Conservation (phyloP, 164 flowering plant species). For the Aristolochia fimbriata region DNA sequence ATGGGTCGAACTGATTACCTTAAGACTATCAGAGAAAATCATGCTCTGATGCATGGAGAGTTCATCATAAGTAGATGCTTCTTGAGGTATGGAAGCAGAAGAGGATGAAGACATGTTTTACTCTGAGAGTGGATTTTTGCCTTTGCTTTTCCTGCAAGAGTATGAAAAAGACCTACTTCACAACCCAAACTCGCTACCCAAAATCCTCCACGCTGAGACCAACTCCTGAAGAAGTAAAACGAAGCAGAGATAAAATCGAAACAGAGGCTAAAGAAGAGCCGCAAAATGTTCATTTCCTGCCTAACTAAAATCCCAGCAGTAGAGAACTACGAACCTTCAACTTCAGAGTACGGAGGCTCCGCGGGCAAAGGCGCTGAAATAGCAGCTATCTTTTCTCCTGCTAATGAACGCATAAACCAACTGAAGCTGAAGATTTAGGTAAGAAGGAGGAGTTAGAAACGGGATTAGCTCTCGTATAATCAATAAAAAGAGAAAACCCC, state of each 20-base stretch:
- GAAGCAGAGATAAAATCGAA: neutral
- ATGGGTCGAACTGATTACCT: constrained; percentile 34
- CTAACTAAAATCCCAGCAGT: too few relatives aligned
- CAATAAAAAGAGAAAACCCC: too few relatives aligned
- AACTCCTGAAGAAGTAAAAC: neutral
- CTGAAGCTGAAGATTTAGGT: too few relatives aligned
- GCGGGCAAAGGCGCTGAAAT: too few relatives aligned
- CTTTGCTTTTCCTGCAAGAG: constrained; percentile 14
- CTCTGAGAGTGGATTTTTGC: constrained; percentile 5
- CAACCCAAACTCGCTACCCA: neutral
- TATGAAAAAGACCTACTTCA: neutral
- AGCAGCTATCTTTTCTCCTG: too few relatives aligned
- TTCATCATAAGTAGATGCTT: constrained; percentile 66
- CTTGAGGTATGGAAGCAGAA: constrained; percentile 28
- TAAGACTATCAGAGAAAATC: constrained; percentile 80
- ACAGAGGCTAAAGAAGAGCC: neutral
- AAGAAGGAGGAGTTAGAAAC: too few relatives aligned
- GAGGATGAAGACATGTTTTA: constrained; percentile 44
- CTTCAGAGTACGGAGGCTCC: too few relatives aligned
- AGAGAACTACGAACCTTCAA: too few relatives aligned
- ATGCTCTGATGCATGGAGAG: constrained; percentile 76
- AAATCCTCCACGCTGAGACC: neutral
- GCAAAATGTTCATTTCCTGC: neutral
- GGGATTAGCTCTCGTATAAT: too few relatives aligned
- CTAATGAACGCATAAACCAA: too few relatives aligned